Percentiles rank a stretch among this genome's conserved stretches.
Evolutionary conservation across 805 yeast genomes (phyloP).

Genomic region (Myxozyma geophila): DNA sequence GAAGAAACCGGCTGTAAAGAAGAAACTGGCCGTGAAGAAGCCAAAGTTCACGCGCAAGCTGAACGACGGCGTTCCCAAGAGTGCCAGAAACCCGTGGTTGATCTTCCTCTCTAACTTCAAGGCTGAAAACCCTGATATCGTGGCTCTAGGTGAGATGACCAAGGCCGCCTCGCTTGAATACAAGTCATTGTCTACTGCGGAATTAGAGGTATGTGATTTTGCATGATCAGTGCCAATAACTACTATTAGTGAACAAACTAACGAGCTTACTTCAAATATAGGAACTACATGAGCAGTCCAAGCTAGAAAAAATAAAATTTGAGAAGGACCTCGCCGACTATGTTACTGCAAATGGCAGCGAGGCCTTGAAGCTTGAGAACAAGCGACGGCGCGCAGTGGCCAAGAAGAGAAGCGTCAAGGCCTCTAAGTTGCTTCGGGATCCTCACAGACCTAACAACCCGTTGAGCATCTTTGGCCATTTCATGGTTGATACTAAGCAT

Average conservation of each 20-base stretch:
- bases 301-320: conserved; percentile 20
- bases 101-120: conserved; percentile 3
- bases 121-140: not conserved
- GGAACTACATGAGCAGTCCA: not conserved
- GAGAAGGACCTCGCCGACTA: conserved; percentile 24
- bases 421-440: conserved; percentile 10
- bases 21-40: not conserved
- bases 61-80: conserved; percentile 9
- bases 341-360: conserved; percentile 10
- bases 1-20: conserved; percentile 11
- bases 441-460: conserved; percentile 26
- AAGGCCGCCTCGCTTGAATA: not conserved
- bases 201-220: conserved; percentile 8
- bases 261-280: not conserved
- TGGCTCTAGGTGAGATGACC: not conserved
- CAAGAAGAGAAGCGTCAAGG: conserved; percentile 5
- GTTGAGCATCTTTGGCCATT: not conserved
- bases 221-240: not conserved
- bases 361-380: conserved; percentile 21
- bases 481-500: not conserved
- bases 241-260: not conserved
- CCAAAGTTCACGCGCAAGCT: not conserved
- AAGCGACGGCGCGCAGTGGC: conserved; percentile 6
- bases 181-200: conserved; percentile 17
- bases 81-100: conserved; percentile 9